Conservation (phyloP, 2,329 filamentous ascomycete species). For the Microsporum audouinii region DNA sequence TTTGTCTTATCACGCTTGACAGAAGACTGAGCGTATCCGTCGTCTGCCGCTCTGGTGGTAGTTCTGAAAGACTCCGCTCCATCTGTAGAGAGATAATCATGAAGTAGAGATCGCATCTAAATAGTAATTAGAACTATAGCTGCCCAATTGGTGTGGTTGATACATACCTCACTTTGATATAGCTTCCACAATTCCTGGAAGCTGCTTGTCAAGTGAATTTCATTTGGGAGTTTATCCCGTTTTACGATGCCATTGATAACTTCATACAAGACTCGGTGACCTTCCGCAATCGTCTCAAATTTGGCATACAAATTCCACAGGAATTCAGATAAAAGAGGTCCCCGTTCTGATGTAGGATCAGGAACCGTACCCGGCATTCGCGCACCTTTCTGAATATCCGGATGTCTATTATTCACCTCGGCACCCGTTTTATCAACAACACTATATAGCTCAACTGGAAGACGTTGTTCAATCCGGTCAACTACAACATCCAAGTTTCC, state of each 20-base stretch:
- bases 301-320: slow-evolving; percentile 89
- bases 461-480: slow-evolving; percentile 78
- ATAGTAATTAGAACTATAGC: background rate
- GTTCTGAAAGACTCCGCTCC: slow-evolving; percentile 56
- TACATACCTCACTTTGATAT: slow-evolving; percentile 69
- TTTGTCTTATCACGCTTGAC: slow-evolving; percentile 39
- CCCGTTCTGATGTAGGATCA: slow-evolving; percentile 63
- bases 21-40: slow-evolving; percentile 43
- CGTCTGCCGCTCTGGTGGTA: slow-evolving; percentile 39
- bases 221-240: slow-evolving; percentile 57
- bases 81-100: slow-evolving; percentile 92
- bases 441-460: slow-evolving; percentile 85
- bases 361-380: slow-evolving; percentile 48
- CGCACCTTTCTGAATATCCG: slow-evolving; percentile 41
- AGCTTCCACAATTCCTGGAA: slow-evolving; percentile 98
- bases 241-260: slow-evolving; percentile 75
- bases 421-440: slow-evolving; percentile 92
- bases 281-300: slow-evolving; percentile 93
- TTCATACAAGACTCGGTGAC: slow-evolving; percentile 87
- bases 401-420: slow-evolving; percentile 85
- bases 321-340: slow-evolving; percentile 80
- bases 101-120: slow-evolving; percentile 72
- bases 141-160: background rate
- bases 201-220: slow-evolving; percentile 62
- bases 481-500: slow-evolving; percentile 75